Evolutionary conservation across 139 green algal genomes (phyloP).

Genomic region (Chara braunii): DNA sequence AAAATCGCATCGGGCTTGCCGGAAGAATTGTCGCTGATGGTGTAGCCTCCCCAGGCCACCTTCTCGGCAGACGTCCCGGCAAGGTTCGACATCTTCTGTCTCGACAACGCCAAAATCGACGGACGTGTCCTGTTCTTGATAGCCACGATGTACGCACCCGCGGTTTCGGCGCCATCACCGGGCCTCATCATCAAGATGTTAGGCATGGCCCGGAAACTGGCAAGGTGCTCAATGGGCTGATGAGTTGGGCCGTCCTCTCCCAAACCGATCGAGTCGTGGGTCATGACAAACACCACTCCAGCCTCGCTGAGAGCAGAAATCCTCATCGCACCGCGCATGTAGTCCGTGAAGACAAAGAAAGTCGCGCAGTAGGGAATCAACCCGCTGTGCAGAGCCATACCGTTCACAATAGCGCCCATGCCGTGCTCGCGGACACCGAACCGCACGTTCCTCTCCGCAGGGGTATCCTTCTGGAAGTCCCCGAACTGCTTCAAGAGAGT

Average conservation of each 20-base stretch:
- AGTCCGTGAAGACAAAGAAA: conserved; percentile 99
- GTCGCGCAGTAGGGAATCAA: conserved; percentile 93
- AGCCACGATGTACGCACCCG: conserved; percentile 81
- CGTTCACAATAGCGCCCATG: conserved; percentile 95
- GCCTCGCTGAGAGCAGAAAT: conserved; percentile 79
- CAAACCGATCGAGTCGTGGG: conserved; percentile 97
- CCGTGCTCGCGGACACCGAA: conserved; percentile 94
- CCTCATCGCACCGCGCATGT: conserved; percentile 91
- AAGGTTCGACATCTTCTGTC: conserved; percentile 90
- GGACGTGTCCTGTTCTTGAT: conserved; percentile 54
- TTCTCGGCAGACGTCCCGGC: conserved; percentile 63
- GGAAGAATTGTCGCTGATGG: conserved; percentile 52
- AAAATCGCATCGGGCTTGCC: conserved; percentile 75
- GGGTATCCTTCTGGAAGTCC: conserved; percentile 86
- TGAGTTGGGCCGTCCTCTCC: conserved; percentile 97
- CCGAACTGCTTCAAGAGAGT: conserved; percentile 92
- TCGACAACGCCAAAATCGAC: conserved; percentile 81
- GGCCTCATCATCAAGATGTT: conserved; percentile 91
- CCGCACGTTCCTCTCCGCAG: conserved; percentile 86
- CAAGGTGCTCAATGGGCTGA: conserved; percentile 85
- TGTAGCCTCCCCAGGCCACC: conserved; percentile 81
- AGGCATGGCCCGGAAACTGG: conserved; percentile 90
- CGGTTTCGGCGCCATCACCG: conserved; percentile 88
- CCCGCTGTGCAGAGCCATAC: conserved; percentile 78
- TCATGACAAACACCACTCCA: conserved; percentile 87